Conservation (phyloP, 2,329 filamentous ascomycete species). For the Colletotrichum graminicola region DNA sequence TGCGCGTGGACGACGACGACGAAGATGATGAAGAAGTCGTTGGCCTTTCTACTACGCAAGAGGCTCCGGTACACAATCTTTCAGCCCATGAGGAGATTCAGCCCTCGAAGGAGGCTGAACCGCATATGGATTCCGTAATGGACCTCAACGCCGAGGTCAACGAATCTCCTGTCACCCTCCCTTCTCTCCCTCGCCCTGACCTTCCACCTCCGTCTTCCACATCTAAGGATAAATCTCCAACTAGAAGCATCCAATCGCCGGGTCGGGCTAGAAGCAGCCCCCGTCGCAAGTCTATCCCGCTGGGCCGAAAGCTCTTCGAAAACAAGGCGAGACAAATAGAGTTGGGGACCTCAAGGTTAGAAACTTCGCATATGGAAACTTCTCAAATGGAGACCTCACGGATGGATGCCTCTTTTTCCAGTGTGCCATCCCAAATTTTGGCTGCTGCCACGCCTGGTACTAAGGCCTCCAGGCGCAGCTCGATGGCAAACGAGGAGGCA, state of each 20-base stretch:
- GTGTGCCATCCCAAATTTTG: constrained; percentile 50
- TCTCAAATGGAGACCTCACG: constrained; percentile 1
- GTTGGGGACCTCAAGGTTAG: constrained; percentile 14
- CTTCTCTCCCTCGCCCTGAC: constrained; percentile 15
- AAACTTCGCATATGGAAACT: constrained; percentile 3
- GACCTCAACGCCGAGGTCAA: constrained; percentile 5
- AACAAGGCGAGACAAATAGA: constrained; percentile 47
- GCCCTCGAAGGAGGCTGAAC: constrained; percentile 4
- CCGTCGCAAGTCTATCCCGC: constrained; percentile 48
- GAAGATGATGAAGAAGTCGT: constrained; percentile 6
- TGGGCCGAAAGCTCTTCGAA: constrained; percentile 52
- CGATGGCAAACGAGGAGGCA: constrained; percentile 47
- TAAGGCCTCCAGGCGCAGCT: constrained; percentile 23
- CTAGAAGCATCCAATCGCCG: constrained; percentile 44
- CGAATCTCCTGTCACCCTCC: constrained; percentile 28
- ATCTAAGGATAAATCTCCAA: constrained; percentile 4
- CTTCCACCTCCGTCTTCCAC: constrained; percentile 5
- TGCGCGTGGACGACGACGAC: constrained; percentile 34
- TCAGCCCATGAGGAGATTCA: background rate
- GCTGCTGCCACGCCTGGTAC: constrained; percentile 48
- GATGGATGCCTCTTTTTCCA: constrained; percentile 52
- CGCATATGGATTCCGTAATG: constrained; percentile 4
- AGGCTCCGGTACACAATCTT: background rate
- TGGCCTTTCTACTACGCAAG: constrained; percentile 6
- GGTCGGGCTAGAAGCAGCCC: constrained; percentile 54